Evolutionary conservation across 2,329 filamentous ascomycete genomes (phyloP).

Genomic region (Colletotrichum higginsianum): DNA sequence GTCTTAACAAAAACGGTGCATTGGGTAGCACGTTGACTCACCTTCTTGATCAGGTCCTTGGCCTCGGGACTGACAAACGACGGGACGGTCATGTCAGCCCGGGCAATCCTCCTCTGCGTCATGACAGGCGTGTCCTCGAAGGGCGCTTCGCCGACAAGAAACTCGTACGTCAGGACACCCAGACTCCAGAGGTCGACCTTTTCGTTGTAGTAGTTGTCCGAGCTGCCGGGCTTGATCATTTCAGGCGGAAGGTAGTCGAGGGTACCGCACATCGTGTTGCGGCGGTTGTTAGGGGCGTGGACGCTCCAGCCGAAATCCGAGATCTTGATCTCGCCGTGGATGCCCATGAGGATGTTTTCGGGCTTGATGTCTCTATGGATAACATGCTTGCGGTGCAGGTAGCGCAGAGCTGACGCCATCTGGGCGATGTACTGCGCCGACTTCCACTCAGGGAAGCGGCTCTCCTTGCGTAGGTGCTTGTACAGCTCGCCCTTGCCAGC

Average conservation of each 20-base stretch:
- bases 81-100: slow-evolving; percentile 93
- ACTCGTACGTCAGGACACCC: slow-evolving; percentile 96
- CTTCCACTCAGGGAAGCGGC: slow-evolving; percentile 87
- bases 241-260: slow-evolving; percentile 97
- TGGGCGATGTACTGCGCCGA: slow-evolving; percentile 90
- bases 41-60: slow-evolving; percentile 91
- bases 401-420: slow-evolving; percentile 90
- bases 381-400: slow-evolving; percentile 96
- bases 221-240: slow-evolving; percentile 88
- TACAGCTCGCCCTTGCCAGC: slow-evolving; percentile 89
- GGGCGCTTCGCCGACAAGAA: slow-evolving; percentile 93
- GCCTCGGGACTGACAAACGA: slow-evolving; percentile 92
- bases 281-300: slow-evolving; percentile 93
- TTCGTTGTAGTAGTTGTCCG: slow-evolving; percentile 92
- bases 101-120: slow-evolving; percentile 91
- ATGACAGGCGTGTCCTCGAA: slow-evolving; percentile 97
- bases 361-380: slow-evolving; percentile 99
- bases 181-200: slow-evolving; percentile 98
- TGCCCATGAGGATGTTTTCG: slow-evolving; percentile 95
- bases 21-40: slow-evolving; percentile 57
- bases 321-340: slow-evolving; percentile 98
- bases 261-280: slow-evolving; percentile 96
- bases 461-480: slow-evolving; percentile 85
- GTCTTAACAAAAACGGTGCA: background rate
- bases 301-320: slow-evolving; percentile 99